These are phyloP conservation scores for Opeltia flavorubescens DNA, from an alignment of 495 filamentous ascomycete species.

Conservation along the genomic window DNA sequence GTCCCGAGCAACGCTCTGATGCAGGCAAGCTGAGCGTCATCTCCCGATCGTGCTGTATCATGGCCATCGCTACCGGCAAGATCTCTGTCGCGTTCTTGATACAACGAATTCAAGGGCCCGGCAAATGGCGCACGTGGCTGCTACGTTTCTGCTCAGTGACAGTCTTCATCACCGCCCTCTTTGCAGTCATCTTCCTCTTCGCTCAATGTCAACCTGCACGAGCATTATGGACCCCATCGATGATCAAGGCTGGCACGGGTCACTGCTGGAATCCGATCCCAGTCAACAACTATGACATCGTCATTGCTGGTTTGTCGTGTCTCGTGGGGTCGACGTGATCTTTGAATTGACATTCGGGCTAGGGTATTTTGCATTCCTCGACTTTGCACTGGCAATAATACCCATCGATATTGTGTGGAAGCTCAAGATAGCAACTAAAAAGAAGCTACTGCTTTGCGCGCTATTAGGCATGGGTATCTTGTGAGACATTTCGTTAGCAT, in stretches of 20 bases:
- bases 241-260: constrained; percentile 17
- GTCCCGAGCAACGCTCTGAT: constrained; percentile 12
- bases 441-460: constrained; percentile 31
- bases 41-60: constrained; percentile 12
- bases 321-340: not conserved
- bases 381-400: constrained; percentile 35
- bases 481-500: constrained; percentile 13
- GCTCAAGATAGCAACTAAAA: constrained; percentile 28
- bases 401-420: constrained; percentile 28
- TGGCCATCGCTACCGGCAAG: constrained; percentile 15
- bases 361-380: constrained; percentile 29
- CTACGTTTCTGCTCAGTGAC: constrained; percentile 12
- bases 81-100: constrained; percentile 14
- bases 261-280: constrained; percentile 24
- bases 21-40: constrained; percentile 23
- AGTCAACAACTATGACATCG: constrained; percentile 15
- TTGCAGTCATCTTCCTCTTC: constrained; percentile 28
- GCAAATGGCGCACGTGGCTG: constrained; percentile 11
- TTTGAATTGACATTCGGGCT: not conserved
- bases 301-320: constrained; percentile 8
- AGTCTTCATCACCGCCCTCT: constrained; percentile 24
- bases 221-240: constrained; percentile 26
- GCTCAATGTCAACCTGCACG: constrained; percentile 27
- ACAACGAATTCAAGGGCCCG: constrained; percentile 8
- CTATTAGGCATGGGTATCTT: constrained; percentile 31